Percentiles rank a stretch among this genome's conserved stretches.
phyloP scores from a whole-genome alignment of 495 filamentous ascomycete species.

The Aspergillus homomorphus region DNA sequence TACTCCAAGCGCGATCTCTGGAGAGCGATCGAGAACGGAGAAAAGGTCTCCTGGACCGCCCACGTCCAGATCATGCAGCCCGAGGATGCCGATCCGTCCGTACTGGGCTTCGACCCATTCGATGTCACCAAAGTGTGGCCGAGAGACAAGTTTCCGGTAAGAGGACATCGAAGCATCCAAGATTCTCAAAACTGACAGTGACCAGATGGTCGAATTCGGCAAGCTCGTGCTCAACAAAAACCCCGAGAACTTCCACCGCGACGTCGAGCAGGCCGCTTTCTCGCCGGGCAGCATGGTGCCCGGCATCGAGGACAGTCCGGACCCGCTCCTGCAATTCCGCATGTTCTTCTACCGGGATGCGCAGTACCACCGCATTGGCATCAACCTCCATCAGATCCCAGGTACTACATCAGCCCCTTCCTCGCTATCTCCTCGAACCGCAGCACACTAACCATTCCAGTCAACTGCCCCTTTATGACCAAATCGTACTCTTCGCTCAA shows the following conservation, averaged over 20 bases:
- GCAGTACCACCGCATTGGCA: slow-evolving; percentile 48
- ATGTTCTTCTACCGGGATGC: slow-evolving; percentile 53
- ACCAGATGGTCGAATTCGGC: slow-evolving; percentile 49
- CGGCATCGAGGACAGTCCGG: slow-evolving; percentile 47
- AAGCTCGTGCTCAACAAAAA: slow-evolving; percentile 67
- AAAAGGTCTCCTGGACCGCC: slow-evolving; percentile 48
- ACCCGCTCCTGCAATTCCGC: slow-evolving; percentile 49
- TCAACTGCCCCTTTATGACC: slow-evolving; percentile 52
- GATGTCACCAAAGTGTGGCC: slow-evolving; percentile 56
- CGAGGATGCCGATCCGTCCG: slow-evolving; percentile 44
- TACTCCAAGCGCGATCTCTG: slow-evolving; percentile 54
- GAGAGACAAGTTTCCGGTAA: slow-evolving; percentile 32
- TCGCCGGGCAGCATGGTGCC: slow-evolving; percentile 49
- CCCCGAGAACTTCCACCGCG: slow-evolving; percentile 64
- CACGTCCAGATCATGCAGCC: slow-evolving; percentile 52
- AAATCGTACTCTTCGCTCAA: slow-evolving; percentile 38
- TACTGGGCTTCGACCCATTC: slow-evolving; percentile 51
- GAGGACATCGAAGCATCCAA: background rate
- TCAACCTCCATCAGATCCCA: slow-evolving; percentile 48
- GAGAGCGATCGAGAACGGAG: slow-evolving; percentile 46
- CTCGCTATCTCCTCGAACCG: background rate
- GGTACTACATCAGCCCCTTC: slow-evolving; percentile 22
- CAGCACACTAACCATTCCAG: slow-evolving; percentile 4
- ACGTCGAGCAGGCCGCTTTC: slow-evolving; percentile 52
- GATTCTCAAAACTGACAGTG: background rate